Evolutionary conservation across 2,329 filamentous ascomycete species (phyloP).

Genomic region (Nemania diffusa): DNA sequence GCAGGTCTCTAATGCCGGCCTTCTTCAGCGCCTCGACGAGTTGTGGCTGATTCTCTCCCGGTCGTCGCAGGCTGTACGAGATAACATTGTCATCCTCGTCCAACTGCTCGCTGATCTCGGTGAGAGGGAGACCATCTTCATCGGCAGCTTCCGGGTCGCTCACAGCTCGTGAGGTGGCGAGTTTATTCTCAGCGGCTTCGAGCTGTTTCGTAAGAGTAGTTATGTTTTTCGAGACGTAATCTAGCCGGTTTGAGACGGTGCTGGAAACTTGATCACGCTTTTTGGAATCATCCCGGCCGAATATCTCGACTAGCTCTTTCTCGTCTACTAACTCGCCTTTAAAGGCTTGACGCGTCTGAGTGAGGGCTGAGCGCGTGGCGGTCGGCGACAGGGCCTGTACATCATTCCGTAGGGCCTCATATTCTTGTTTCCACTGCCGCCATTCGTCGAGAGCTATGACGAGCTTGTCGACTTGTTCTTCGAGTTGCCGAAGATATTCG

Average conservation of each 20-base stretch:
- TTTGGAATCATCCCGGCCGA: constrained; percentile 58
- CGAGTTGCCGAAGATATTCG: constrained; percentile 77
- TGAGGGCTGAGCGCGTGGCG: constrained; percentile 64
- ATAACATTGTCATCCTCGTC: constrained; percentile 91
- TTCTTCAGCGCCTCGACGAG: constrained; percentile 79
- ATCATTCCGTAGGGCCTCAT: constrained; percentile 88
- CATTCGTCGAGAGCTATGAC: constrained; percentile 83
- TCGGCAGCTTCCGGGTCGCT: constrained; percentile 70
- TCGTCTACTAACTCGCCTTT: constrained; percentile 72
- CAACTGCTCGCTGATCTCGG: constrained; percentile 90
- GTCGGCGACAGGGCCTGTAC: constrained; percentile 66
- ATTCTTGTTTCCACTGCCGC: constrained; percentile 91
- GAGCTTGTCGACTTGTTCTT: constrained; percentile 79
- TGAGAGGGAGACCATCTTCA: constrained; percentile 79
- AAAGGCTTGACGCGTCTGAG: constrained; percentile 67
- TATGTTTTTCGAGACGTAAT: constrained; percentile 89
- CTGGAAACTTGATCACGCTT: constrained; percentile 71
- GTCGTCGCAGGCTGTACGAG: constrained; percentile 71
- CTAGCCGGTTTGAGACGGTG: constrained; percentile 78
- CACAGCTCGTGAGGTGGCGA: constrained; percentile 70
- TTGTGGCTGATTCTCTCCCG: constrained; percentile 73
- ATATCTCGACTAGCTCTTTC: constrained; percentile 65
- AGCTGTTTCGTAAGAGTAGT: constrained; percentile 69
- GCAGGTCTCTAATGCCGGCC: constrained; percentile 70
- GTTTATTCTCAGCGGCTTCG: constrained; percentile 72